These are phyloP conservation scores for Penicillium soppii DNA, from an alignment of 495 filamentous ascomycete species.

Conservation along the genomic window DNA sequence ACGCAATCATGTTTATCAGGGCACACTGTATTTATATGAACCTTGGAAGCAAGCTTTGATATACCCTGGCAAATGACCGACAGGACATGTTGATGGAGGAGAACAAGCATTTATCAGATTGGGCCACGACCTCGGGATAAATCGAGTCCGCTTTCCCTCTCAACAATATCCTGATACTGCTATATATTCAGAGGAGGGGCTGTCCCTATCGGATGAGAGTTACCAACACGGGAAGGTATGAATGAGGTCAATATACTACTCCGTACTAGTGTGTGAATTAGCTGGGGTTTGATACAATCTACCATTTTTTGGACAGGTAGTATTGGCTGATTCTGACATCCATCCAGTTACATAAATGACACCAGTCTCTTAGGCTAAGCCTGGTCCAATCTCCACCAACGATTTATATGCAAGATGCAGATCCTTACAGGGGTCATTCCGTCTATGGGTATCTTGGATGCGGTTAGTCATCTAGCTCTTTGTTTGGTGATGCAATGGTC, in stretches of 20 bases:
- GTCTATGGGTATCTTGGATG: slow-evolving; percentile 16
- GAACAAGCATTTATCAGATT: not conserved
- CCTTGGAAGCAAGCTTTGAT: not conserved
- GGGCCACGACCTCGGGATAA: not conserved
- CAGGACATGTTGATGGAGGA: not conserved
- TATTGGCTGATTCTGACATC: not conserved
- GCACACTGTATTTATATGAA: no score
- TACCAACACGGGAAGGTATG: not conserved
- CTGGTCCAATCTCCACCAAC: slow-evolving; percentile 19
- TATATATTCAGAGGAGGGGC: not conserved
- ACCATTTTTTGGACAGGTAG: not conserved
- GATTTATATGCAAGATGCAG: slow-evolving; percentile 18
- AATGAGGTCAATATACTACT: not conserved
- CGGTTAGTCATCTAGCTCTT: slow-evolving; percentile 1
- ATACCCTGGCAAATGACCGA: not conserved
- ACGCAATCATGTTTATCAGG: no score
- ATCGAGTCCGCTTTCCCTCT: not conserved
- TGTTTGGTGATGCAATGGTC: not conserved
- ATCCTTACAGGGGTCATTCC: slow-evolving; percentile 24
- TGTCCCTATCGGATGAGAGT: slow-evolving; percentile 2
- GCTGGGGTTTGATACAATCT: not conserved
- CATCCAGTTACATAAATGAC: not conserved
- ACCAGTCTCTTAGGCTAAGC: not conserved
- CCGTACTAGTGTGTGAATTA: not conserved
- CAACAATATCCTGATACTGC: not conserved